These are phyloP conservation scores for Skeletonema menzelii DNA, from an alignment of 108 stramenopile genomes.

Conservation along the genomic window DNA sequence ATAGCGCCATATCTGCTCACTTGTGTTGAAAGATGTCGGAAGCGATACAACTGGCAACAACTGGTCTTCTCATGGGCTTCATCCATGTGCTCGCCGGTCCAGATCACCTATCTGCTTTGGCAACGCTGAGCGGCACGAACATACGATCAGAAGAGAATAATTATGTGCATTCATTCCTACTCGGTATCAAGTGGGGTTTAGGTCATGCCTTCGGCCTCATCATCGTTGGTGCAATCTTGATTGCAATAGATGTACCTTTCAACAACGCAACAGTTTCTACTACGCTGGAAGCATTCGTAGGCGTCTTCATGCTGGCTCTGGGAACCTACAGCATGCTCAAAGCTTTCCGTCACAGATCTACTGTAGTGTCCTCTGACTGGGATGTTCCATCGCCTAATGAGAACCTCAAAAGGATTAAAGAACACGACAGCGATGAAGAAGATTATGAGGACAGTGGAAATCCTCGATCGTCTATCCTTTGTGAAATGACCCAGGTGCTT, in stretches of 20 bases:
- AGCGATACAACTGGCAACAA: constrained; percentile 15
- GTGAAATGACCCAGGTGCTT: background rate
- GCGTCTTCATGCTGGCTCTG: constrained; percentile 67
- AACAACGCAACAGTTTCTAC: constrained; percentile 16
- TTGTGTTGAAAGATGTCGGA: background rate
- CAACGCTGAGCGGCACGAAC: constrained; percentile 57
- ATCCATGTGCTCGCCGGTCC: constrained; percentile 81
- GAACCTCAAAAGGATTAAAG: background rate
- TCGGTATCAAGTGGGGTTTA: constrained; percentile 74
- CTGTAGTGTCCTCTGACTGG: background rate
- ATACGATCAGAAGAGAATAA: constrained; percentile 1
- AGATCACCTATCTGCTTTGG: constrained; percentile 78
- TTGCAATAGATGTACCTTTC: constrained; percentile 18
- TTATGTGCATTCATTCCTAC: constrained; percentile 31
- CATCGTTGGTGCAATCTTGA: constrained; percentile 57
- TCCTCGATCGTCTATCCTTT: background rate
- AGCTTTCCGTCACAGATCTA: constrained; percentile 25
- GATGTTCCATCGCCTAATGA: background rate
- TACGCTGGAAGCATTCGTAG: constrained; percentile 61
- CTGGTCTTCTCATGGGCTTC: constrained; percentile 54
- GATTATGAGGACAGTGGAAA: background rate
- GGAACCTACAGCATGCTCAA: constrained; percentile 56
- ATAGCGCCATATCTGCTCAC: too few relatives aligned
- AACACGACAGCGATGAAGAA: background rate
- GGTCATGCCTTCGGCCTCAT: constrained; percentile 67